phyloP scores from a whole-genome alignment of 225 moss, liverwort and hornwort genomes.

The Lunularia cruciata region DNA sequence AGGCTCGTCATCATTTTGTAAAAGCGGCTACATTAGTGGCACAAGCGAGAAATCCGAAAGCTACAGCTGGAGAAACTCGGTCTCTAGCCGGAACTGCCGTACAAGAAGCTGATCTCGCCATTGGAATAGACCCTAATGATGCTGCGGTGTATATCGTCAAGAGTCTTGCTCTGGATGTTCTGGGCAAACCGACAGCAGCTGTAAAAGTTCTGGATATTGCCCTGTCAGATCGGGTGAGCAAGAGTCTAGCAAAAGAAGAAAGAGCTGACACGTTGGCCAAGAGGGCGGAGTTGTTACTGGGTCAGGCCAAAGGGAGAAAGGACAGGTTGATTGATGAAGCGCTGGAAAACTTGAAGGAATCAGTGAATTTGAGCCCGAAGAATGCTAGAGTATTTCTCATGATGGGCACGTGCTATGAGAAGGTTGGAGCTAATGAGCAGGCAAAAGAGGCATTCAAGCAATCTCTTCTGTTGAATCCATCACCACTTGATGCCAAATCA shows the following conservation, averaged over 20 bases:
- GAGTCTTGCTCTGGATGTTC: conserved; percentile 42
- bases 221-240: conserved; percentile 29
- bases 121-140: conserved; percentile 48
- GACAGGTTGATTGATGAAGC: conserved; percentile 39
- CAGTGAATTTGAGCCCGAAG: conserved; percentile 33
- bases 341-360: conserved; percentile 45
- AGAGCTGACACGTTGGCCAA: conserved; percentile 52
- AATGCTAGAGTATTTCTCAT: conserved; percentile 36
- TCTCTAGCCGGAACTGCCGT: conserved; percentile 37
- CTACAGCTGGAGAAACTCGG: conserved; percentile 30
- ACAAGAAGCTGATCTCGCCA: conserved; percentile 50
- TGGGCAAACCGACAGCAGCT: conserved; percentile 46
- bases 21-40: conserved; percentile 49
- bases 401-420: conserved; percentile 52
- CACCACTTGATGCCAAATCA: conserved; percentile 34
- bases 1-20: conserved; percentile 57
- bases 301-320: conserved; percentile 34
- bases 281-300: conserved; percentile 45
- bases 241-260: conserved; percentile 35
- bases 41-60: conserved; percentile 29
- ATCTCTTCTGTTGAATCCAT: conserved; percentile 36
- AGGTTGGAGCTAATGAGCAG: conserved; percentile 31
- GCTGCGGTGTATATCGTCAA: conserved; percentile 56
- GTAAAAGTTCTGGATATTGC: conserved; percentile 43
- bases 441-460: conserved; percentile 44